These are phyloP conservation scores for Pyrenophora teres DNA, from an alignment of 2,329 filamentous ascomycete genomes.

Conservation along the genomic window DNA sequence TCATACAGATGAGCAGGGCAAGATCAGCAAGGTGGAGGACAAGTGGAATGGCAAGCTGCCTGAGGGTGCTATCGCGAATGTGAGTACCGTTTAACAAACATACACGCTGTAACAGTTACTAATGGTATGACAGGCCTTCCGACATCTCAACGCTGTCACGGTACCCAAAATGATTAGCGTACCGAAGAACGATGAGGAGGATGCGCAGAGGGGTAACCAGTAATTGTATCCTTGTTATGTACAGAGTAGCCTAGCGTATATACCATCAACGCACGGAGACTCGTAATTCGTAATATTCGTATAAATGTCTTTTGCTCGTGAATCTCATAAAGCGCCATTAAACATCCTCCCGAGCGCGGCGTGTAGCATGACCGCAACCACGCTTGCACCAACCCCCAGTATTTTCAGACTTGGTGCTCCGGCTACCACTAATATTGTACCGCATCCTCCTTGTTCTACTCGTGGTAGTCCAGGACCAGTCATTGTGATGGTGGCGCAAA, in stretches of 20 bases:
- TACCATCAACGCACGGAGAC: slow-evolving; percentile 15
- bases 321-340: slow-evolving; percentile 15
- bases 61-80: slow-evolving; percentile 56
- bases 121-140: slow-evolving; percentile 52
- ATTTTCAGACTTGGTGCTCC: slow-evolving; percentile 23
- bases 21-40: slow-evolving; percentile 60
- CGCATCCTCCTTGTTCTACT: slow-evolving; percentile 41
- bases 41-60: slow-evolving; percentile 61
- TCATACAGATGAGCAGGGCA: slow-evolving; percentile 48
- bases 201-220: slow-evolving; percentile 55
- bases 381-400: slow-evolving; percentile 23
- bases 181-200: slow-evolving; percentile 59
- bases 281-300: slow-evolving; percentile 32
- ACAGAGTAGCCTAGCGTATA: slow-evolving; percentile 11
- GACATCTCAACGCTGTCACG: slow-evolving; percentile 57
- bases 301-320: slow-evolving; percentile 8
- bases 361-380: slow-evolving; percentile 27
- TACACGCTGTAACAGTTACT: slow-evolving; percentile 23
- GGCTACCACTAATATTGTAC: slow-evolving; percentile 45
- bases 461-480: slow-evolving; percentile 42
- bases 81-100: slow-evolving; percentile 47
- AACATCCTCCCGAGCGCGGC: slow-evolving; percentile 38
- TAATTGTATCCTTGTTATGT: slow-evolving; percentile 7
- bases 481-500: slow-evolving; percentile 46
- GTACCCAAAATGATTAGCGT: slow-evolving; percentile 59